These are phyloP conservation scores for Gnomoniopsis smithogilvyi DNA, from an alignment of 2,329 filamentous ascomycete genomes.

Conservation along the genomic window DNA sequence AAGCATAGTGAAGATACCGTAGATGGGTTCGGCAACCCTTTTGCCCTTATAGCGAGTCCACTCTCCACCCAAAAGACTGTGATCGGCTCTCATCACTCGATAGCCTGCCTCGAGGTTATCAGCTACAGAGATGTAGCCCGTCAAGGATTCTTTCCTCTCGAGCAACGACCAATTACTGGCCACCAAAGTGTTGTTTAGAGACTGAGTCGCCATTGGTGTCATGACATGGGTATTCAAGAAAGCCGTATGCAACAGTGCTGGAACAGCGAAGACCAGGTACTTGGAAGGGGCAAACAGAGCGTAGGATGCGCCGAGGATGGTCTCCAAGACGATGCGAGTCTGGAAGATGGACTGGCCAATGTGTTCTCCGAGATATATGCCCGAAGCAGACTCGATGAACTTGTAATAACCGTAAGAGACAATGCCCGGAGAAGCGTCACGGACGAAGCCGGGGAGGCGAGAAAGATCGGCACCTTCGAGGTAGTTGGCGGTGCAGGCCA, in stretches of 20 bases:
- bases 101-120: conserved; percentile 71
- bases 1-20: conserved; percentile 93
- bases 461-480: conserved; percentile 61
- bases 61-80: conserved; percentile 89
- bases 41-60: conserved; percentile 64
- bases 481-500: conserved; percentile 60
- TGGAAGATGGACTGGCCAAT: conserved; percentile 63
- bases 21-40: conserved; percentile 77
- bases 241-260: conserved; percentile 69
- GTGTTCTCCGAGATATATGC: conserved; percentile 39
- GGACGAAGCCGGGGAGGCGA: conserved; percentile 51
- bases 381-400: conserved; percentile 39
- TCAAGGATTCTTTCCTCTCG: conserved; percentile 79
- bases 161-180: conserved; percentile 70
- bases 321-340: conserved; percentile 69
- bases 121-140: conserved; percentile 88
- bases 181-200: conserved; percentile 64
- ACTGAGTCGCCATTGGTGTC: conserved; percentile 54
- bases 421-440: conserved; percentile 63
- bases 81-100: conserved; percentile 85
- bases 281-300: conserved; percentile 66
- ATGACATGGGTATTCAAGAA: conserved; percentile 73
- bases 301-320: conserved; percentile 64
- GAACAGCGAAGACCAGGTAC: conserved; percentile 63
- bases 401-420: conserved; percentile 65